These are phyloP conservation scores for Apophysomyces elegans DNA, from an alignment of 371 early-diverging fungal genomes.

Conservation along the genomic window DNA sequence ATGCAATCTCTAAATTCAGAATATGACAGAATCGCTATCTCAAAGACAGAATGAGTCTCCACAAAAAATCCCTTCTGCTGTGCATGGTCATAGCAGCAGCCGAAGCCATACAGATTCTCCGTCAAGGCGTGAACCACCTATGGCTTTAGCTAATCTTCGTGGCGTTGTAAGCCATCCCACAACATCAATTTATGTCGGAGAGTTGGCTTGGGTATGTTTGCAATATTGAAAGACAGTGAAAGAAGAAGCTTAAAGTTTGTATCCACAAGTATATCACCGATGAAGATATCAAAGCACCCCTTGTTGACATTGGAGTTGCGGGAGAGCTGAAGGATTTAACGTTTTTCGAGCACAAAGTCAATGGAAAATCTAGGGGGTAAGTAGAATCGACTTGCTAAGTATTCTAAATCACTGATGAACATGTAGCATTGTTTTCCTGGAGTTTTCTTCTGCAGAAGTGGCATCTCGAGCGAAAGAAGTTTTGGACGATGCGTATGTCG, in stretches of 20 bases:
- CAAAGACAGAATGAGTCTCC: constrained; percentile 12
- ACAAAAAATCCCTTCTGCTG: constrained; percentile 30
- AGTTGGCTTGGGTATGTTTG: constrained; percentile 54
- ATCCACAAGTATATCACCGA: constrained; percentile 59
- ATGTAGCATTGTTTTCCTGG: constrained; percentile 52
- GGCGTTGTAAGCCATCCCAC: constrained; percentile 42
- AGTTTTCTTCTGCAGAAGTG: constrained; percentile 46
- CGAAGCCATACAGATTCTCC: constrained; percentile 16
- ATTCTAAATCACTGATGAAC: background rate
- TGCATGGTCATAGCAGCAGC: constrained; percentile 21
- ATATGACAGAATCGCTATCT: background rate
- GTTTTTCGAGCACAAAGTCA: constrained; percentile 67
- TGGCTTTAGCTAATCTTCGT: constrained; percentile 33
- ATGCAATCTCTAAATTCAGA: background rate
- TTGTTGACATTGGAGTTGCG: constrained; percentile 43
- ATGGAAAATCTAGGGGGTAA: constrained; percentile 70
- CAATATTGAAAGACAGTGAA: background rate
- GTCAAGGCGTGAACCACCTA: constrained; percentile 33
- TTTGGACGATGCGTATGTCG: constrained; percentile 47
- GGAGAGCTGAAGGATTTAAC: constrained; percentile 50
- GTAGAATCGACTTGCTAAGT: background rate
- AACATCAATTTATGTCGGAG: constrained; percentile 48
- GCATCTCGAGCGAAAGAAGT: constrained; percentile 44
- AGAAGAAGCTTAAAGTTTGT: background rate
- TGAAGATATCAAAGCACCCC: constrained; percentile 46